These are phyloP conservation scores for Tricholoma sp. DNA, from an alignment of 768 basidiomycete species.

Conservation along the genomic window DNA sequence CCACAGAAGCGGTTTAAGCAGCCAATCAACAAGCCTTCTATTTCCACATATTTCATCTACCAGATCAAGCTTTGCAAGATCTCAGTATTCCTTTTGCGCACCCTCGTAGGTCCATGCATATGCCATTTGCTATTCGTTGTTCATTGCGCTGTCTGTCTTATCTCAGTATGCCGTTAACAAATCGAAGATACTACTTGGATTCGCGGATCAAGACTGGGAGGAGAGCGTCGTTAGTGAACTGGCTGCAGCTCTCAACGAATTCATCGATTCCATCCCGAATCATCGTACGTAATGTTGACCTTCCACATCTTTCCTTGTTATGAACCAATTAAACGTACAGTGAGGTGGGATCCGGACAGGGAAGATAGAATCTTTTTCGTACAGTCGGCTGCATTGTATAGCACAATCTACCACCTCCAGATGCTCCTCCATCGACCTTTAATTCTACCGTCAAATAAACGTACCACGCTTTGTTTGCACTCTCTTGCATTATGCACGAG, in stretches of 20 bases:
- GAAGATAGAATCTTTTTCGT: constrained; percentile 42
- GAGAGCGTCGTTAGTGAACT: constrained; percentile 63
- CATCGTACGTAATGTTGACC: constrained; percentile 36
- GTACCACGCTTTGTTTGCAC: constrained; percentile 46
- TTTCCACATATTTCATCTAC: constrained; percentile 49
- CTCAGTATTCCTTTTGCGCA: constrained; percentile 58
- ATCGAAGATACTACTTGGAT: constrained; percentile 58
- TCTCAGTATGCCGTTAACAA: constrained; percentile 79
- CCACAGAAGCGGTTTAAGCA: constrained; percentile 62
- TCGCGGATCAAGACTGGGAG: constrained; percentile 59
- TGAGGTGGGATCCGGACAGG: constrained; percentile 47
- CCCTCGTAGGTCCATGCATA: constrained; percentile 41
- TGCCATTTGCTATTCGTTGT: neutral
- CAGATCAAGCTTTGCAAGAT: constrained; percentile 59
- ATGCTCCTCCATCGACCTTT: constrained; percentile 78
- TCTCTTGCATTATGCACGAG: constrained; percentile 74
- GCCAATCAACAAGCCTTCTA: constrained; percentile 55
- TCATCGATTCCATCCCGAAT: constrained; percentile 60
- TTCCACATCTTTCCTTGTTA: constrained; percentile 12
- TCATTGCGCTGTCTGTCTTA: neutral
- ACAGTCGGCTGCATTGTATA: constrained; percentile 56
- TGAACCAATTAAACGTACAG: constrained; percentile 17
- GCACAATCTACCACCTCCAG: constrained; percentile 50
- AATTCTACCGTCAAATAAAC: constrained; percentile 53
- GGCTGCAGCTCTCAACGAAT: constrained; percentile 64